phyloP scores from a whole-genome alignment of 176 grass and related monocot genomes.

The Urochloa ruziziensis region DNA sequence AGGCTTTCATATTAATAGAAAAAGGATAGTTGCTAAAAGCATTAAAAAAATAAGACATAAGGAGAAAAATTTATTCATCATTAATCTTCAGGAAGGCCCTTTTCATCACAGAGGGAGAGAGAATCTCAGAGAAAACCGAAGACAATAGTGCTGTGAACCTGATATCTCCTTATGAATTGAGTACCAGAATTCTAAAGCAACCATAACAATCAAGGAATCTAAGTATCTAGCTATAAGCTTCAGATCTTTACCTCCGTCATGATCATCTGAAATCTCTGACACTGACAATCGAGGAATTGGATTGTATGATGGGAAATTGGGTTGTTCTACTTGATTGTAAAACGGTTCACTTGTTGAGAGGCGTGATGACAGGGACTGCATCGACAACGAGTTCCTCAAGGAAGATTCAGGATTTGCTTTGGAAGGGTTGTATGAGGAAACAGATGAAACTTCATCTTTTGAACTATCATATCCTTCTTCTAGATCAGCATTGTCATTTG shows the following conservation, averaged over 20 bases:
- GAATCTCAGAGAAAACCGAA: background rate
- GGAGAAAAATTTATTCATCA: background rate
- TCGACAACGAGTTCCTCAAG: constrained; percentile 66
- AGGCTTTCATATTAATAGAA: background rate
- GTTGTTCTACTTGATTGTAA: constrained; percentile 48
- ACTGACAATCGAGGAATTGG: constrained; percentile 72
- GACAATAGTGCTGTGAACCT: background rate
- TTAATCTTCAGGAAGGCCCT: background rate
- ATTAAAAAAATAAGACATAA: background rate
- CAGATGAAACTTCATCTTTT: constrained; percentile 93
- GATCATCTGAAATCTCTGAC: constrained; percentile 82
- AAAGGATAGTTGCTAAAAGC: background rate
- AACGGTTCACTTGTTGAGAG: constrained; percentile 62
- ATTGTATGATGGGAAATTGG: constrained; percentile 56
- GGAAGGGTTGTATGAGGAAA: constrained; percentile 89
- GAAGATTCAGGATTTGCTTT: constrained; percentile 65
- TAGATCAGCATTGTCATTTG: constrained; percentile 75
- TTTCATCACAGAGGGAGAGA: background rate
- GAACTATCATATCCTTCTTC: constrained; percentile 98
- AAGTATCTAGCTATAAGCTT: constrained; percentile 7
- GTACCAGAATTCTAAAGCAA: background rate
- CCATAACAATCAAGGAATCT: too few species aligned
- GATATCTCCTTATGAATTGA: background rate
- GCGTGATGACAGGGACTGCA: constrained; percentile 67
- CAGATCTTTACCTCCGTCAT: constrained; percentile 57